A percentile compares a stretch with the other conserved stretches of the same genome.
Evolutionary conservation across 371 early-diverging fungal genomes (phyloP).

Genomic region (Rhizopus sp.): DNA sequence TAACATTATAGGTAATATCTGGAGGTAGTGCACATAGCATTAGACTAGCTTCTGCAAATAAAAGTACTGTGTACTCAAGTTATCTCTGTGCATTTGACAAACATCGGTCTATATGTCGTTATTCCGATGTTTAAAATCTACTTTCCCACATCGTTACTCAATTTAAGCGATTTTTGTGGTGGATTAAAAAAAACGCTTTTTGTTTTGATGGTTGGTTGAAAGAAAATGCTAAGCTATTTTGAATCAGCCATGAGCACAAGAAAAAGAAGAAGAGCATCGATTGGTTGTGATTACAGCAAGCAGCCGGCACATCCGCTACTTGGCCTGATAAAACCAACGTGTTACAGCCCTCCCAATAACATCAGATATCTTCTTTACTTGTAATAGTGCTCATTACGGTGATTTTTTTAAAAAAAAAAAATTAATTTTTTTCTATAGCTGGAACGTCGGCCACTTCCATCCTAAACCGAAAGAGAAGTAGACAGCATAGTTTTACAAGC

Average conservation of each 20-base stretch:
- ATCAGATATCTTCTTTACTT: too few relatives aligned
- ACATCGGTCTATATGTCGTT: slow-evolving; percentile 2
- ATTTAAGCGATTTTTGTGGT: neutral
- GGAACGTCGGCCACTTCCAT: too few relatives aligned
- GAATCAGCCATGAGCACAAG: too few relatives aligned
- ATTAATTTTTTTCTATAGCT: too few relatives aligned
- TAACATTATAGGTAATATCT: too few relatives aligned
- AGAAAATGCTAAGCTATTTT: slow-evolving; percentile 5
- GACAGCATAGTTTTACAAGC: too few relatives aligned
- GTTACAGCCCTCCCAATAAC: neutral
- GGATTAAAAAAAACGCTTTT: slow-evolving; percentile 2
- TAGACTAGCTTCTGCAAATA: neutral
- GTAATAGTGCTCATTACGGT: too few relatives aligned
- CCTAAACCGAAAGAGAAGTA: too few relatives aligned
- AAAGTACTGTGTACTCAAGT: slow-evolving; percentile 11
- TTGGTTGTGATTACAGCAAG: slow-evolving; percentile 4
- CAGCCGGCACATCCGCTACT: slow-evolving; percentile 4
- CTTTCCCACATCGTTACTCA: slow-evolving; percentile 1
- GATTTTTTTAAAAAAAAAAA: too few relatives aligned
- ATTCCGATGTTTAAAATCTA: neutral
- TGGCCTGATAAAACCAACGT: neutral
- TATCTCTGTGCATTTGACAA: slow-evolving; percentile 1
- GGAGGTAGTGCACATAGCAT: too few relatives aligned
- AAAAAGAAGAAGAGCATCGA: neutral
- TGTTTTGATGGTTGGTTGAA: slow-evolving; percentile 3